Evolutionary conservation across 2,329 filamentous ascomycete genomes (phyloP).

Genomic region (Ilyonectria robusta): DNA sequence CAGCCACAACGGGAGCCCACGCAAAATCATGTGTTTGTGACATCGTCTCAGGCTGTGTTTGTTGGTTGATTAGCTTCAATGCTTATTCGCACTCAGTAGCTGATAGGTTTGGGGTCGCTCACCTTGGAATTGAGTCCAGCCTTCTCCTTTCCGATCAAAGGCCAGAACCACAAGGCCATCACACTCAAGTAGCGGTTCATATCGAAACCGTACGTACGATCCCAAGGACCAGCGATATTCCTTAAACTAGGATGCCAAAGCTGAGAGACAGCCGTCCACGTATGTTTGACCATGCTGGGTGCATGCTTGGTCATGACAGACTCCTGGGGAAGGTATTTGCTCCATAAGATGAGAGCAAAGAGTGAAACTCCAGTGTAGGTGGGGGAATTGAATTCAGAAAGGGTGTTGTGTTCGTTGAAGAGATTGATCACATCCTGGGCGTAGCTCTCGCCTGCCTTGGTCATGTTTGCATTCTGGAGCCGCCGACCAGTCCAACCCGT

Average conservation of each 20-base stretch:
- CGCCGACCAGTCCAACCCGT: slow-evolving; percentile 71
- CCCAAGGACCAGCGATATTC: slow-evolving; percentile 76
- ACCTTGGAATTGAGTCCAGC: slow-evolving; percentile 54
- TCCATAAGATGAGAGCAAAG: slow-evolving; percentile 70
- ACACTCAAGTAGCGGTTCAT: slow-evolving; percentile 74
- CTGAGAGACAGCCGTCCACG: slow-evolving; percentile 65
- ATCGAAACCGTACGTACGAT: slow-evolving; percentile 74
- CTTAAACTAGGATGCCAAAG: slow-evolving; percentile 72
- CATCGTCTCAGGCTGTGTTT: slow-evolving; percentile 65
- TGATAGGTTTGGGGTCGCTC: slow-evolving; percentile 5
- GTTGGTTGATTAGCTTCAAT: neutral
- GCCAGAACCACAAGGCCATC: slow-evolving; percentile 72
- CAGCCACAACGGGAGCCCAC: slow-evolving; percentile 69
- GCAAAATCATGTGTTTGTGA: slow-evolving; percentile 72
- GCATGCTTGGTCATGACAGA: slow-evolving; percentile 69
- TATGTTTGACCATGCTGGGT: slow-evolving; percentile 64
- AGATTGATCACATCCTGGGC: slow-evolving; percentile 69
- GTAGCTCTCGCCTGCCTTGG: slow-evolving; percentile 67
- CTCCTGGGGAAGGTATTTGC: slow-evolving; percentile 68
- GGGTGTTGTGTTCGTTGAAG: slow-evolving; percentile 68
- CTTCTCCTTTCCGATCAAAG: slow-evolving; percentile 64
- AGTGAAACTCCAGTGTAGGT: slow-evolving; percentile 76
- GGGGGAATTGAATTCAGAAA: slow-evolving; percentile 74
- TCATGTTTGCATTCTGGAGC: slow-evolving; percentile 71
- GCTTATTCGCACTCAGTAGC: too few relatives aligned